These are phyloP conservation scores for Acrocalymma vagum DNA, from an alignment of 2,329 filamentous ascomycete genomes.

Conservation along the genomic window DNA sequence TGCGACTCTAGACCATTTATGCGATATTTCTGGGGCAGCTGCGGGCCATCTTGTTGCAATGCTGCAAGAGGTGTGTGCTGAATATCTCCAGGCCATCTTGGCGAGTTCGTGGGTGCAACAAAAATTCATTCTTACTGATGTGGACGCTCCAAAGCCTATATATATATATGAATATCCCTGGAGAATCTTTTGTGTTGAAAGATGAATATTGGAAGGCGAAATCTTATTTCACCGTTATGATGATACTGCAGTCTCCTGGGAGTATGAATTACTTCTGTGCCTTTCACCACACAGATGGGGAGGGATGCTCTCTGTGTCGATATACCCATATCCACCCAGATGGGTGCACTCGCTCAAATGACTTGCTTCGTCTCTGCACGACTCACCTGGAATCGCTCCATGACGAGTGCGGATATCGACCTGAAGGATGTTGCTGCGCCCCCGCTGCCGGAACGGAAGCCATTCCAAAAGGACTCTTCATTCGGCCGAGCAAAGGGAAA, in stretches of 20 bases:
- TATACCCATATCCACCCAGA: background rate
- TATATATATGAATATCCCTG: too few species aligned
- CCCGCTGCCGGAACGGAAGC: background rate
- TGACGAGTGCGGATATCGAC: background rate
- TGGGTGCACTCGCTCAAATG: background rate
- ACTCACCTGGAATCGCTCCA: background rate
- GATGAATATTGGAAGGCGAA: too few species aligned
- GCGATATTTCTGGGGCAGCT: conserved; percentile 3
- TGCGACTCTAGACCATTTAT: conserved; percentile 2
- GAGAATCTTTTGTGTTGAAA: too few species aligned
- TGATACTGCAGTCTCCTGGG: conserved; percentile 1
- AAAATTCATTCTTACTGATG: too few species aligned
- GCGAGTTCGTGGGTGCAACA: background rate
- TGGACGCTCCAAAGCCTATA: too few species aligned
- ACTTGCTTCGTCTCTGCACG: background rate
- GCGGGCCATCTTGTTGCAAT: conserved; percentile 4
- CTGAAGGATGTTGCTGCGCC: background rate
- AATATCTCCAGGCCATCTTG: conserved; percentile 3
- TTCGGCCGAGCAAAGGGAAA: background rate
- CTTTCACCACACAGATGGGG: background rate
- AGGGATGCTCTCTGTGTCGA: background rate
- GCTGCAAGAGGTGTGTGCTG: conserved; percentile 2
- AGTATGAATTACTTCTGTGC: conserved; percentile 3
- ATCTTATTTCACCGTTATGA: conserved; percentile 2
- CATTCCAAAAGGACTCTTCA: background rate